These are phyloP conservation scores for Blastobotrys terrestris DNA, from an alignment of 805 yeast species.

Conservation along the genomic window DNA sequence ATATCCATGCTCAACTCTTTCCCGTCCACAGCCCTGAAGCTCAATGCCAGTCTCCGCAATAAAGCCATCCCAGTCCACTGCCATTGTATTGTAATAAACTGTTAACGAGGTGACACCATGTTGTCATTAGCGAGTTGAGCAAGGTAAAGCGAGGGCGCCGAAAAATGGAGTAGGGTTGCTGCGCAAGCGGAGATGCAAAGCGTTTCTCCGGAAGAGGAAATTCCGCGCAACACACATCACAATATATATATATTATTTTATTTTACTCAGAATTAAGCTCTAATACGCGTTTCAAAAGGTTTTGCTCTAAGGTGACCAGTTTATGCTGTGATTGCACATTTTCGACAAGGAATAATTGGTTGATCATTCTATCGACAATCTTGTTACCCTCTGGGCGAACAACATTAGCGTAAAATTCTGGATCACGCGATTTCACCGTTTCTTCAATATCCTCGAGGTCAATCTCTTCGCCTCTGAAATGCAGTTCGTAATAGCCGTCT, in stretches of 20 bases:
- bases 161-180: background rate
- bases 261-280: background rate
- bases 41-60: background rate
- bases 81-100: background rate
- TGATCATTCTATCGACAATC: slow-evolving; percentile 1
- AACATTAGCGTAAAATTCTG: slow-evolving; percentile 1
- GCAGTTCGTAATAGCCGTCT: slow-evolving; percentile 18
- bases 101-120: no score
- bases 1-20: background rate
- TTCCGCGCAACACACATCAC: no score
- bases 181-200: no score
- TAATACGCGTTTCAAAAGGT: background rate
- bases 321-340: background rate
- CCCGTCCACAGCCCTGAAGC: background rate
- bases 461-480: slow-evolving; percentile 17
- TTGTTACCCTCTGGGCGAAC: slow-evolving; percentile 8
- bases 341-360: background rate
- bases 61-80: background rate
- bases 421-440: slow-evolving; percentile 2
- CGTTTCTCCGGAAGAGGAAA: background rate
- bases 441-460: slow-evolving; percentile 16
- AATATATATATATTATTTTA: no score
- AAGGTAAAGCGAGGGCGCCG: background rate
- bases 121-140: no score
- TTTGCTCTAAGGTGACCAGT: background rate